Conservation (phyloP, 768 basidiomycete genomes). For the Plicaturopsis crispa region DNA sequence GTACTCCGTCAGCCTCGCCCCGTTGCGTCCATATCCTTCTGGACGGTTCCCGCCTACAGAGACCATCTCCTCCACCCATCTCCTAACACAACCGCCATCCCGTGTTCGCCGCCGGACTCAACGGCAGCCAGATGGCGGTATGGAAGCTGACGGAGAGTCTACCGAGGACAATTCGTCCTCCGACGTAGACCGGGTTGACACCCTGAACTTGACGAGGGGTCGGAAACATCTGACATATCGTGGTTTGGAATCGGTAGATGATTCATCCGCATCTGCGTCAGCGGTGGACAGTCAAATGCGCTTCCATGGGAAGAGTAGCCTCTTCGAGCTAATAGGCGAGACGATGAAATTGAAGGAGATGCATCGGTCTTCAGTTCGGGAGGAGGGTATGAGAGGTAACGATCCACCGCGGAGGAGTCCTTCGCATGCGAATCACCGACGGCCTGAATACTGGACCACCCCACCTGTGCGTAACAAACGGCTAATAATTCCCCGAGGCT, state of each 20-base stretch:
- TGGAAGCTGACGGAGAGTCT: neutral
- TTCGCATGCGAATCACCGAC: too few species aligned
- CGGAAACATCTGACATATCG: constrained; percentile 27
- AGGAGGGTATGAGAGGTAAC: too few species aligned
- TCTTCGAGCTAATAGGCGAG: constrained; percentile 44
- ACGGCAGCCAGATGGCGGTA: neutral
- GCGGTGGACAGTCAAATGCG: constrained; percentile 34
- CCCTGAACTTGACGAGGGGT: constrained; percentile 23
- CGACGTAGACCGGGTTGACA: constrained; percentile 5
- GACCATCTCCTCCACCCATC: too few species aligned
- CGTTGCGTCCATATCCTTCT: neutral
- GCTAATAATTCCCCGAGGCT: neutral
- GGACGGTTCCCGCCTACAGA: neutral
- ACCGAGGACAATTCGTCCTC: constrained; percentile 18
- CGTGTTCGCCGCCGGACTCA: neutral
- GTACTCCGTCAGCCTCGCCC: neutral
- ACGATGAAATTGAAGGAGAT: constrained; percentile 46
- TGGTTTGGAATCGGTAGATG: constrained; percentile 28
- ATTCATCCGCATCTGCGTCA: constrained; percentile 14
- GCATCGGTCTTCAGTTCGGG: too few species aligned
- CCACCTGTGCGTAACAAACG: constrained; percentile 34
- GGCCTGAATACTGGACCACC: constrained; percentile 50
- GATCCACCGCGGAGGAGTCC: too few species aligned
- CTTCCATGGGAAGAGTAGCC: constrained; percentile 60
- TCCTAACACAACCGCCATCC: neutral